These are phyloP conservation scores for Mucor piriformis DNA, from an alignment of 371 early-diverging fungal species.

Conservation along the genomic window DNA sequence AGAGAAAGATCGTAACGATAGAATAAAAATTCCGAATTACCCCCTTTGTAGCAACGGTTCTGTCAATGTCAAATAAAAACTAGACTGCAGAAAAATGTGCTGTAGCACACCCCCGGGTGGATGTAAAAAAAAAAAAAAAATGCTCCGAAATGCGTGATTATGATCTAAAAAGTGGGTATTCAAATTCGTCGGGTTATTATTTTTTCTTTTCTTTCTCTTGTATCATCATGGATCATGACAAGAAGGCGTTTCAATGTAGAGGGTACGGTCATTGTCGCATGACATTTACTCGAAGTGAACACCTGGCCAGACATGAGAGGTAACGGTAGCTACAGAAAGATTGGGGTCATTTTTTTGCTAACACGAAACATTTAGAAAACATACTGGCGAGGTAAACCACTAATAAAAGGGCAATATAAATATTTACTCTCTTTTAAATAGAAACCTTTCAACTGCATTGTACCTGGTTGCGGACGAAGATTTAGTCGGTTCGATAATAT, in stretches of 20 bases:
- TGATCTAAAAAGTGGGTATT: no score
- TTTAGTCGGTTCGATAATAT: constrained; percentile 23
- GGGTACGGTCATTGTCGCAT: constrained; percentile 57
- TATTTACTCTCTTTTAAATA: background rate
- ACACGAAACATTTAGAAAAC: background rate
- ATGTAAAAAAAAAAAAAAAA: background rate
- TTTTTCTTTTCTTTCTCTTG: background rate
- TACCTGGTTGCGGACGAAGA: constrained; percentile 7
- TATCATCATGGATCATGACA: background rate
- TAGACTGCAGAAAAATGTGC: constrained; percentile 1
- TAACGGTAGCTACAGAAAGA: background rate
- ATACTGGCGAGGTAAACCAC: constrained; percentile 4
- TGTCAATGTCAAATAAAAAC: background rate
- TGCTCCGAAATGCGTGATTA: no score
- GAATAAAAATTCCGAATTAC: no score
- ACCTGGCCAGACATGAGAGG: constrained; percentile 54
- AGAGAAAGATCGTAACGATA: background rate
- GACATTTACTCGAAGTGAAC: constrained; percentile 58
- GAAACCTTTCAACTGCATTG: constrained; percentile 19
- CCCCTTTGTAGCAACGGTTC: no score
- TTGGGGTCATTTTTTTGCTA: background rate
- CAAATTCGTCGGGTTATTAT: background rate
- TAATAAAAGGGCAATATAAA: background rate
- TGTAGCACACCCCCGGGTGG: background rate
- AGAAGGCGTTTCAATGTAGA: constrained; percentile 38